Evolutionary conservation across 495 filamentous ascomycete species (phyloP).

Genomic region (Lasiosphaeria ovina): DNA sequence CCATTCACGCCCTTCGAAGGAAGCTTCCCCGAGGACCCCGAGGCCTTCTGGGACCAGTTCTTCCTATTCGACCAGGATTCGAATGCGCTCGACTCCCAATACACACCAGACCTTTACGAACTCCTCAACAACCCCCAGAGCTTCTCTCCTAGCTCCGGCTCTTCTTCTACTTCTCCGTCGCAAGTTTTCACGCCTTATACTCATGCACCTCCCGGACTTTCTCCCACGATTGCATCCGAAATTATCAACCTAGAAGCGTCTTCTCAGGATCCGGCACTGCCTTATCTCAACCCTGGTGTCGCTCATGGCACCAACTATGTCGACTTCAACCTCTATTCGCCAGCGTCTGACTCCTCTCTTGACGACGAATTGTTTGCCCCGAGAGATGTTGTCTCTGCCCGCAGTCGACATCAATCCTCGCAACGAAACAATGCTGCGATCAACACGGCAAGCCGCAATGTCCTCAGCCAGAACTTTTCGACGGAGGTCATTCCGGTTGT

Average conservation of each 20-base stretch:
- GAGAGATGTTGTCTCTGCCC: conserved; percentile 11
- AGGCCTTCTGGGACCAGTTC: conserved; percentile 42
- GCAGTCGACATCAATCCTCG: conserved; percentile 13
- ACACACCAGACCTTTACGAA: conserved; percentile 33
- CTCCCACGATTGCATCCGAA: conserved; percentile 19
- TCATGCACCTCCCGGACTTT: conserved; percentile 14
- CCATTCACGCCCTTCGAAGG: conserved; percentile 18
- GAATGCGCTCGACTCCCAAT: conserved; percentile 14
- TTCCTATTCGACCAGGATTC: conserved; percentile 38
- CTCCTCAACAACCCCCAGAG: conserved; percentile 36
- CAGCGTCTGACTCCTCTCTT: conserved; percentile 37
- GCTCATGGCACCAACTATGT: conserved; percentile 44
- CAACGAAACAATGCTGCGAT: conserved; percentile 4
- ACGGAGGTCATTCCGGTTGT: too few species aligned
- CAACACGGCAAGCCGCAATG: background rate
- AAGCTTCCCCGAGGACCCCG: conserved; percentile 14
- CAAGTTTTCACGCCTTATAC: conserved; percentile 37
- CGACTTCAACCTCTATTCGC: conserved; percentile 53
- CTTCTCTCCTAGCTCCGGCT: conserved; percentile 37
- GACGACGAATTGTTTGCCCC: conserved; percentile 40
- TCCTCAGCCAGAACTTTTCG: background rate
- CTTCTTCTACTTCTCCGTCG: conserved; percentile 36
- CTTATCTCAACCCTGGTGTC: conserved; percentile 41
- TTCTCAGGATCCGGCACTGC: conserved; percentile 30
- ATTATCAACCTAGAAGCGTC: conserved; percentile 11